Evolutionary conservation across 208 protist genomes (phyloP).

Genomic region (Entamoeba histolytica): DNA sequence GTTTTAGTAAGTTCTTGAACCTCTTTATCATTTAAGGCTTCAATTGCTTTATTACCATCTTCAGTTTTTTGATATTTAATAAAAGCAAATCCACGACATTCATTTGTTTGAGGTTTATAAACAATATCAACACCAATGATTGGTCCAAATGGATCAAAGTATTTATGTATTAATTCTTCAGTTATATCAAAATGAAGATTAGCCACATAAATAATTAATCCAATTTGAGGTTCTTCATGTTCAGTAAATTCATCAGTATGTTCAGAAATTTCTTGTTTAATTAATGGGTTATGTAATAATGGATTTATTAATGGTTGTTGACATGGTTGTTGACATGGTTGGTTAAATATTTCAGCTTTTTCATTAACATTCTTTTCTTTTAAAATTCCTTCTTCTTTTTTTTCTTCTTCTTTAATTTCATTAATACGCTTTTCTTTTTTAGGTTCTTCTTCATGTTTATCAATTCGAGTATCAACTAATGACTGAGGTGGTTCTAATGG

Average conservation of each 20-base stretch:
- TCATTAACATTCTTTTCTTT: too few species aligned
- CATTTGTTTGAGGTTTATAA: not conserved
- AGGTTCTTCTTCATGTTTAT: not conserved
- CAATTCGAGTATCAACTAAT: not conserved
- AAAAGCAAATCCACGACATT: not conserved
- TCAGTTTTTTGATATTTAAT: not conserved
- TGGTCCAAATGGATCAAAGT: not conserved
- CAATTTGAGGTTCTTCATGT: not conserved
- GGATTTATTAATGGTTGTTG: not conserved
- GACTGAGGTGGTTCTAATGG: not conserved
- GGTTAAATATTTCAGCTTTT: too few species aligned
- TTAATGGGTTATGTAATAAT: not conserved
- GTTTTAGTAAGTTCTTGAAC: not conserved
- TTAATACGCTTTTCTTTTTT: not conserved
- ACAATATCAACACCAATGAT: not conserved
- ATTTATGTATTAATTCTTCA: not conserved
- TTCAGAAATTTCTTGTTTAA: not conserved
- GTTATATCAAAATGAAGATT: not conserved
- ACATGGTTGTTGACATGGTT: too few species aligned
- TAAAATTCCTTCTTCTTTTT: too few species aligned
- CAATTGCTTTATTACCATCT: not conserved
- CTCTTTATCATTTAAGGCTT: not conserved
- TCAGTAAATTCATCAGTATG: not conserved
- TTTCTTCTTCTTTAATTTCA: not conserved
- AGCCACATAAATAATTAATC: not conserved